Base-by-base conservation (phyloP, 345 rosid genomes). In the Xanthoceras sorbifolium region DNA sequence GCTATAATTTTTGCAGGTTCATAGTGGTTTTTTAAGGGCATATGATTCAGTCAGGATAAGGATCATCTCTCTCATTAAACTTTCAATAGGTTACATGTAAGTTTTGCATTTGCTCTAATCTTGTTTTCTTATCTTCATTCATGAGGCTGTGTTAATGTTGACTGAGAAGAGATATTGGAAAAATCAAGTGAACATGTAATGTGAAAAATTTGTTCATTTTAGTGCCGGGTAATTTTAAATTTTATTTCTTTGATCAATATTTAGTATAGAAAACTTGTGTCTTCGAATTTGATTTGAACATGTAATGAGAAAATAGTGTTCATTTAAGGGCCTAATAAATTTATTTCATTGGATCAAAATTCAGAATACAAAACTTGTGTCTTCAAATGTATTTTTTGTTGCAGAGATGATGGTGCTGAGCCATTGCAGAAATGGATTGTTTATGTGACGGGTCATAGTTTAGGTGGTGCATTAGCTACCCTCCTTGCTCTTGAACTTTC, bases 401-500 rank as follows among this genome's bases (percentile, higher is more conserved):
- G 64, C 88, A 94, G 98, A 77, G 91, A 93, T 10, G 87, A 90
- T 78, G 81, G 17, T 74, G 78, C 80, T 65, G 91, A 84, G 73
- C 81, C 72, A 64, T 80, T 60, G 75, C 65, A 73, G 75, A 85
- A 85, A 77, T 94, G 97, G 98, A 95, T 91, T 79, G 91, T 93
- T 72, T 94, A 90, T 87, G 97, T 88, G 76, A 94, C 98, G 63
- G 98, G 98, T 72, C 98, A 94, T 85, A 94, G 98, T 86, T 87
- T 94, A 82, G 98, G 98, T 79, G 98, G 98, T 76, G 98, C 98
- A 77, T 80, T 94, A 74, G 94, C 98, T 38, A 94, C 98, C 72
- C 98, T 94, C 67, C 91, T 86, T 77, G 90, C 96, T 75, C 93
- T 93, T 80, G 99, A 94, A 86, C 94, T 94, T 86, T 90, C 95